A percentile compares a stretch with the other conserved stretches of the same genome.
Conservation (phyloP, 2,329 filamentous ascomycete genomes). For the Phoma herbarum region DNA sequence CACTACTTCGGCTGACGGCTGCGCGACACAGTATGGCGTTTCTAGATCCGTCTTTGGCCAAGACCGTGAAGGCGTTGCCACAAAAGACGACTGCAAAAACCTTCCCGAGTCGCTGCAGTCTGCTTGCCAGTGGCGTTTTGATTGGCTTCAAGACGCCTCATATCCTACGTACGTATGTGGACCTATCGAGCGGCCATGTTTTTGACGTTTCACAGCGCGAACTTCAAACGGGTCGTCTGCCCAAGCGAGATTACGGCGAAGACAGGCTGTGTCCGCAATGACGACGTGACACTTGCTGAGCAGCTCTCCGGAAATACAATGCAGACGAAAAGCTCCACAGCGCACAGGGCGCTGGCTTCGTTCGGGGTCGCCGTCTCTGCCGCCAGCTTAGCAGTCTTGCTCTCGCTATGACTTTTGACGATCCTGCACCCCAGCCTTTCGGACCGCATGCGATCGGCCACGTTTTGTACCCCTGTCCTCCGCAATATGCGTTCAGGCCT, state of each 20-base stretch:
- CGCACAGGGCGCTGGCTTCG: neutral
- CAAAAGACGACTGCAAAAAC: constrained; percentile 45
- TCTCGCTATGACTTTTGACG: constrained; percentile 38
- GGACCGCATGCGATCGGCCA: constrained; percentile 35
- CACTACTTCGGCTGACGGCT: constrained; percentile 46
- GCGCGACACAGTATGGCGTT: constrained; percentile 45
- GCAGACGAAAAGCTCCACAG: neutral
- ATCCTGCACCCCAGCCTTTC: constrained; percentile 31
- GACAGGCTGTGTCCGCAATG: constrained; percentile 46
- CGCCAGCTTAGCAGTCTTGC: constrained; percentile 16
- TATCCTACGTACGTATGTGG: constrained; percentile 42
- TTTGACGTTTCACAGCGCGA: constrained; percentile 45
- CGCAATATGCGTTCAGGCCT: constrained; percentile 32
- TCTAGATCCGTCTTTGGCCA: constrained; percentile 47
- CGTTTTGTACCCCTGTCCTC: constrained; percentile 28
- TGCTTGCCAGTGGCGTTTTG: constrained; percentile 48
- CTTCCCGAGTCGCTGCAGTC: constrained; percentile 41
- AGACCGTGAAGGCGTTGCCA: constrained; percentile 38
- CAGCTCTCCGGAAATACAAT: constrained; percentile 12
- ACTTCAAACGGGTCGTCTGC: constrained; percentile 49
- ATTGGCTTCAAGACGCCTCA: constrained; percentile 47
- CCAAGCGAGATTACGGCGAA: constrained; percentile 46
- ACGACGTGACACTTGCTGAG: constrained; percentile 39
- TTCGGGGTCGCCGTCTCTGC: constrained; percentile 5
- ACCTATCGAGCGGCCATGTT: neutral